Conservation (phyloP, 371 early-diverging fungal genomes). For the Syncephalastrum monosporum region DNA sequence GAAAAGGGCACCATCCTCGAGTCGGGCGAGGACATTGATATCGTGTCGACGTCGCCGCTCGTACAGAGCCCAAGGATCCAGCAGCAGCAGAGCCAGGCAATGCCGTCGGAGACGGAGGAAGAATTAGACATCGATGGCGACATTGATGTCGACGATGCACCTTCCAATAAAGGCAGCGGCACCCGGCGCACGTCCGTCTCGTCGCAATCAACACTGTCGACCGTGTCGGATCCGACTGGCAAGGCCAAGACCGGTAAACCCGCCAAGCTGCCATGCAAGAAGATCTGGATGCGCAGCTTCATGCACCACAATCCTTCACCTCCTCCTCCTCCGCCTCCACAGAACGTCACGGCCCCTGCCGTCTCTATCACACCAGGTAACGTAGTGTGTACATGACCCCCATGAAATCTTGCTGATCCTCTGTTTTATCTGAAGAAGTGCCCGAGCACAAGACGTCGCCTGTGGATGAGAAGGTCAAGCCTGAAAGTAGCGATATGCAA, state of each 20-base stretch:
- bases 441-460: background rate
- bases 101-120: constrained; percentile 10
- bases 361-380: too few relatives aligned
- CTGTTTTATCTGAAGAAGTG: background rate
- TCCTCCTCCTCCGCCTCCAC: background rate
- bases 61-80: constrained; percentile 14
- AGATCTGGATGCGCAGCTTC: constrained; percentile 20
- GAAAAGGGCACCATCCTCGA: constrained; percentile 8
- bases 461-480: constrained; percentile 1
- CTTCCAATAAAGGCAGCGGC: constrained; percentile 4
- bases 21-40: constrained; percentile 25
- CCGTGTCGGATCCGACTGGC: constrained; percentile 6
- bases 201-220: constrained; percentile 7
- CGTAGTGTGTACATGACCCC: too few relatives aligned
- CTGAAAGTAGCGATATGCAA: background rate
- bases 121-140: constrained; percentile 21
- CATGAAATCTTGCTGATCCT: too few relatives aligned
- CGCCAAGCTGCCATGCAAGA: constrained; percentile 18
- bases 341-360: too few relatives aligned
- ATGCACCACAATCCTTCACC: background rate
- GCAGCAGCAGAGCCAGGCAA: background rate
- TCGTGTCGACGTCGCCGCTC: constrained; percentile 21
- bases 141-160: constrained; percentile 23
- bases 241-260: background rate
- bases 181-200: constrained; percentile 2